Evolutionary conservation across 768 basidiomycete genomes (phyloP), one percentile per base, ranked within the genome.

Genomic region (Candolleomyces efflorescens): DNA sequence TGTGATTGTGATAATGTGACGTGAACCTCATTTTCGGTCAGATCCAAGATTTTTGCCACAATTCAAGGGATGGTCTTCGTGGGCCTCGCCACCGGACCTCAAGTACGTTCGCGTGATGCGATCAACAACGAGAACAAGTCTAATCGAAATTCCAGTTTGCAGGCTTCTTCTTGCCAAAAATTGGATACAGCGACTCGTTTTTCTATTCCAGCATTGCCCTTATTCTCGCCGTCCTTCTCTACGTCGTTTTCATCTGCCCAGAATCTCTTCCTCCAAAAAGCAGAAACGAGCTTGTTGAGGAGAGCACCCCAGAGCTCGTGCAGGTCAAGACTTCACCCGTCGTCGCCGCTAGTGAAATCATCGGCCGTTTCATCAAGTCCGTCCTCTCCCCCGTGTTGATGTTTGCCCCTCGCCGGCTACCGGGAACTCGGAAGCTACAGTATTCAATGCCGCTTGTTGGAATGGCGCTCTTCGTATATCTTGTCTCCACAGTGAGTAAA

Each of bases 1-100:
- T 39, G 20, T 55, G 36, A 58, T 26, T 39, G 20, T 55, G 36
- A 58, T 26, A 44, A 43, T 13, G 54, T 41, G 37, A 48, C 36
- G 15, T 27, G 24, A 7, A 13, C 5, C 27, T 51, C 9, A 53
- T 23, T 15, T 12, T 10, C 7, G 32, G 17, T 20, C 39, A 79
- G 80, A 49, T 78, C 80, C 13, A 78, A 68, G 53, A 78, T 85
- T 45, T 86, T 85, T 59, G 82, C 83, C 12, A 79, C 83, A 4
- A 80, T 93, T 51, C 81, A 84, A 56, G 94, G 93, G 3, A 83
- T 91, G 55, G 78, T 87, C 48, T 92, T 85, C 73, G 69, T 86
- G 37, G 94, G 93, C 4, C 77, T 94, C 55, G 84, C 93, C 0
- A 64, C 84, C 1, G 94, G 94, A 0, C 93, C 94, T 24, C 81